A percentile compares a stretch with the other conserved stretches of the same genome.
Evolutionary conservation across 306 rosid species (phyloP).

Genomic region (Pyrus pyrifolia): DNA sequence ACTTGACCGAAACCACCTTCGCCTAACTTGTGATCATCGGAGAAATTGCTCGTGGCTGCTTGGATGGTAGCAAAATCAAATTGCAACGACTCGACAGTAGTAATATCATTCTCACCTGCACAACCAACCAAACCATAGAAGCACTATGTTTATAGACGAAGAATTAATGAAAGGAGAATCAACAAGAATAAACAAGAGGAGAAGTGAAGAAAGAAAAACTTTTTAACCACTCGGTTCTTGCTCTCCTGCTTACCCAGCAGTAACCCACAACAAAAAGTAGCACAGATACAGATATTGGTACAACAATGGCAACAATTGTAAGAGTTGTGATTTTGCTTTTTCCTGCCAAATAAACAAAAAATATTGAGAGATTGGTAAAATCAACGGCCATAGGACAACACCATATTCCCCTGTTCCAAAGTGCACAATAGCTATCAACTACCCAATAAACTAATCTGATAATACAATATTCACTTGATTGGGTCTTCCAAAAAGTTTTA

Average conservation of each 20-base stretch:
- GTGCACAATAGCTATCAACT: too few species aligned
- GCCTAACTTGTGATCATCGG: conserved; percentile 15
- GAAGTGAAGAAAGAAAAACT: too few species aligned
- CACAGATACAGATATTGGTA: background rate
- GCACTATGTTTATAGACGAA: too few species aligned
- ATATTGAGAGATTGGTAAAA: background rate
- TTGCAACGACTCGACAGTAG: conserved; percentile 6
- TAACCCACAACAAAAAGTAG: background rate
- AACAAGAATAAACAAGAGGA: too few species aligned
- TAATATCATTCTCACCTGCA: background rate
- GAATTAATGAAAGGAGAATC: too few species aligned
- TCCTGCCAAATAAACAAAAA: background rate
- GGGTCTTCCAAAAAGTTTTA: too few species aligned
- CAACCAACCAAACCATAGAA: background rate
- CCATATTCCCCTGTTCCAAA: background rate
- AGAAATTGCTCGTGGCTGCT: conserved; percentile 17
- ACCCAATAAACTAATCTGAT: too few species aligned
- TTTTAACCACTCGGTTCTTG: background rate
- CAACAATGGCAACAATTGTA: background rate
- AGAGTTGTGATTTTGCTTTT: background rate
- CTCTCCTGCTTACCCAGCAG: background rate
- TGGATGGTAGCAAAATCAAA: conserved; percentile 13
- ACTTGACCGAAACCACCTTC: conserved; percentile 29
- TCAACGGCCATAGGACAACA: background rate
- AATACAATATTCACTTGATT: background rate